Evolutionary conservation across 1,284 basidiomycete species (phyloP).

Genomic region (Coniophora puteana): DNA sequence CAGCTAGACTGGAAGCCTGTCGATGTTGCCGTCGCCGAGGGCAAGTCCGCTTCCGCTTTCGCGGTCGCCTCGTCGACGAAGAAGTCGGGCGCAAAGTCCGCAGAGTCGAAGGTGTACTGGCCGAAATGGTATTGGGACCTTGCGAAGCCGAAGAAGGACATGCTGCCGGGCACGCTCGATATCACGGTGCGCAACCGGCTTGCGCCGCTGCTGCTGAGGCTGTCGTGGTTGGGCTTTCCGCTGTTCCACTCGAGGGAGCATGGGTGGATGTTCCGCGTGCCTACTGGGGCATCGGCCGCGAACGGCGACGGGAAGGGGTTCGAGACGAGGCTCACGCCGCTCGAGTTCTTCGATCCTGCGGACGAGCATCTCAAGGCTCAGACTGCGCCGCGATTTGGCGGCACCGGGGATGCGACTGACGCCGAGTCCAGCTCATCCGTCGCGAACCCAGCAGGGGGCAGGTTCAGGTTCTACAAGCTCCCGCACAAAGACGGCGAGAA

Average conservation of each 20-base stretch:
- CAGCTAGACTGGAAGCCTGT: slow-evolving; percentile 64
- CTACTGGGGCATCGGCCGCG: slow-evolving; percentile 30
- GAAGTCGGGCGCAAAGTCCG: not conserved
- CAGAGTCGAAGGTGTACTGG: slow-evolving; percentile 41
- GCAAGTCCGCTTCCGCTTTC: not conserved
- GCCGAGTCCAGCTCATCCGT: too few species aligned
- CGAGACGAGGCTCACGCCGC: slow-evolving; percentile 37
- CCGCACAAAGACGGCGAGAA: slow-evolving; percentile 95
- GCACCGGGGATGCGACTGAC: slow-evolving; percentile 44
- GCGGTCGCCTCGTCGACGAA: not conserved
- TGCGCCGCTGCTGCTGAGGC: slow-evolving; percentile 81
- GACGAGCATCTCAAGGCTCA: too few species aligned
- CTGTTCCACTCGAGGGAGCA: slow-evolving; percentile 85
- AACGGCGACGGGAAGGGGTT: too few species aligned
- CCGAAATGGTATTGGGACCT: slow-evolving; percentile 99
- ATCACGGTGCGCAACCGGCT: slow-evolving; percentile 84
- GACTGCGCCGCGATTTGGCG: too few species aligned
- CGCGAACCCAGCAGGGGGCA: slow-evolving; percentile 27
- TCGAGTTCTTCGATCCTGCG: slow-evolving; percentile 58
- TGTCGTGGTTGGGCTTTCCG: slow-evolving; percentile 89
- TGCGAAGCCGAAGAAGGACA: slow-evolving; percentile 62
- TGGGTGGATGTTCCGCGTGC: slow-evolving; percentile 90
- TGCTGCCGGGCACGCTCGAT: slow-evolving; percentile 70
- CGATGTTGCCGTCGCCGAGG: too few species aligned
- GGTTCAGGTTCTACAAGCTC: slow-evolving; percentile 81